A percentile compares a stretch with the other conserved stretches of the same genome.
Conservation (phyloP, 805 yeast genomes). For the Starmerella etchellsii region DNA sequence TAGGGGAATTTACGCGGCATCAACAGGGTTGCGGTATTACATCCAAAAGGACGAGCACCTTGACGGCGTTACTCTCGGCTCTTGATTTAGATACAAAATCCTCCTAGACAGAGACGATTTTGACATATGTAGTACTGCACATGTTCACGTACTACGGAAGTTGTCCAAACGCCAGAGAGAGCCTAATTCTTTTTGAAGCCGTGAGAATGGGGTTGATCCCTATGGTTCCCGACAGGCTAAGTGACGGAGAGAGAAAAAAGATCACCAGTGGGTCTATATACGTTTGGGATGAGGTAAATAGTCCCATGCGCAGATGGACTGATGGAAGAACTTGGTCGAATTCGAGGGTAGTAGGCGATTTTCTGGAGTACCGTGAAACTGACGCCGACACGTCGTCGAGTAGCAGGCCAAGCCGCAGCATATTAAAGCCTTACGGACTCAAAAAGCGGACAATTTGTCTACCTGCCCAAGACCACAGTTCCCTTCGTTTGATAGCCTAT, state of each 20-base stretch:
- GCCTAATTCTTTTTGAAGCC: slow-evolving; percentile 53
- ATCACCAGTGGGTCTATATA: slow-evolving; percentile 50
- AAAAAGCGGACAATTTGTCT: slow-evolving; percentile 54
- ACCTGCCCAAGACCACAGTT: slow-evolving; percentile 39
- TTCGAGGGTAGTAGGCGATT: slow-evolving; percentile 52
- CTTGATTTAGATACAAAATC: no score
- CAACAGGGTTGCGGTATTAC: slow-evolving; percentile 5
- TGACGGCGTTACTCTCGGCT: no score
- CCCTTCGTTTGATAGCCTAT: slow-evolving; percentile 52
- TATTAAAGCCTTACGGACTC: slow-evolving; percentile 41
- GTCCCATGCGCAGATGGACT: slow-evolving; percentile 68
- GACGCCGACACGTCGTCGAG: slow-evolving; percentile 26
- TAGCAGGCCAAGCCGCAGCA: slow-evolving; percentile 26
- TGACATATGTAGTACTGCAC: no score
- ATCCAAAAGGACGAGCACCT: no score
- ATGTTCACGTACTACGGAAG: slow-evolving; percentile 55
- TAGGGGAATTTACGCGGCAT: no score
- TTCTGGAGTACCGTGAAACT: slow-evolving; percentile 51
- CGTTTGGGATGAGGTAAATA: slow-evolving; percentile 59
- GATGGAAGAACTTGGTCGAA: slow-evolving; percentile 68
- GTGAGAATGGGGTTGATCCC: slow-evolving; percentile 45
- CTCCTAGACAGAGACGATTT: no score
- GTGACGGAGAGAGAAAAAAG: slow-evolving; percentile 40
- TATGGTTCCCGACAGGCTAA: slow-evolving; percentile 44
- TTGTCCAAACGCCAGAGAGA: slow-evolving; percentile 46